phyloP scores from a whole-genome alignment of 2,329 filamentous ascomycete species.

The Phoma sp. region DNA sequence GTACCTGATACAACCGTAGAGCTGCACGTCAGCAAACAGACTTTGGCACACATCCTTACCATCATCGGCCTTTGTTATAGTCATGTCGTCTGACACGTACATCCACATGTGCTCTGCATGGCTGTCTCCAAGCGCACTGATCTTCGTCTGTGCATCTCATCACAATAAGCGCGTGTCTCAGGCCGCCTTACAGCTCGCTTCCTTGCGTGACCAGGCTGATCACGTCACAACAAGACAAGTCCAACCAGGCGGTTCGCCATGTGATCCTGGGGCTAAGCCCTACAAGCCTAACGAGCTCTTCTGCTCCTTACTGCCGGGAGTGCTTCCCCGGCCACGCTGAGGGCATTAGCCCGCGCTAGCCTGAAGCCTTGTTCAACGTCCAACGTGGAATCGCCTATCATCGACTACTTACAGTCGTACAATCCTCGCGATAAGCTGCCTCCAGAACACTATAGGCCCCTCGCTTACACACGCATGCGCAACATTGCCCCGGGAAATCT shows the following conservation, averaged over 20 bases:
- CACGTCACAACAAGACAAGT: slow-evolving; percentile 7
- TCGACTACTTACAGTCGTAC: slow-evolving; percentile 8
- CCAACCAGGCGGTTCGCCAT: slow-evolving; percentile 10
- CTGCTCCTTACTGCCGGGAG: slow-evolving; percentile 19
- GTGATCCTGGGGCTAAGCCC: slow-evolving; percentile 15
- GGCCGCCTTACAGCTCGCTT: slow-evolving; percentile 1
- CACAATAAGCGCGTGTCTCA: slow-evolving; percentile 12
- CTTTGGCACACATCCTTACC: neutral
- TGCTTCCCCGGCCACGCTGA: slow-evolving; percentile 23
- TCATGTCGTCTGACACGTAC: neutral
- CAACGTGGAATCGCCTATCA: slow-evolving; percentile 25
- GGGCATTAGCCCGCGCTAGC: slow-evolving; percentile 19
- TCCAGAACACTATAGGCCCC: slow-evolving; percentile 1
- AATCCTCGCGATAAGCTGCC: slow-evolving; percentile 6
- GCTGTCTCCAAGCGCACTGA: neutral
- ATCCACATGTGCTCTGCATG: neutral
- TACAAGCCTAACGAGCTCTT: neutral
- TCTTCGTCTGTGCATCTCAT: neutral
- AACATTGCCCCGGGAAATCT: slow-evolving; percentile 17
- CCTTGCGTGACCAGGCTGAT: slow-evolving; percentile 6
- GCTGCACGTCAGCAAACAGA: slow-evolving; percentile 7
- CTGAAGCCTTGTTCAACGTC: slow-evolving; percentile 16
- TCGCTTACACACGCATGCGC: slow-evolving; percentile 26
- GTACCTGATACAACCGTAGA: slow-evolving; percentile 10
- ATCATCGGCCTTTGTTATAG: neutral